A percentile compares a stretch with the other conserved stretches of the same genome.
phyloP scores from a whole-genome alignment of 108 stramenopile genomes.

The Aurantiochytrium sp. region DNA sequence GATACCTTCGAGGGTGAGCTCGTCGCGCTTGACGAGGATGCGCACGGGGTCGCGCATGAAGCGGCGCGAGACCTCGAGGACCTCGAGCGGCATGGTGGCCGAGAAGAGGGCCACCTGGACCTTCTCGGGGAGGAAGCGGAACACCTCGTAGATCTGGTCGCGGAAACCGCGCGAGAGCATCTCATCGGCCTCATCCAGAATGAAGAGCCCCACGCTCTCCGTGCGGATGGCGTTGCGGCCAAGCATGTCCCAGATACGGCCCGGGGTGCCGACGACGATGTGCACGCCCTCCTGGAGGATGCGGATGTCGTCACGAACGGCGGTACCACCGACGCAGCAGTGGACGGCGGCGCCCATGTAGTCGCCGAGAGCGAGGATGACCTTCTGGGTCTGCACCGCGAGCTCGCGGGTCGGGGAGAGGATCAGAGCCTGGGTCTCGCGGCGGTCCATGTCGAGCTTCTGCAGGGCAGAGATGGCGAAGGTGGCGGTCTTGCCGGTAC shows the following conservation, averaged over 20 bases:
- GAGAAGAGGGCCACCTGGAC: conserved; percentile 98
- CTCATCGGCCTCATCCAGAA: conserved; percentile 99
- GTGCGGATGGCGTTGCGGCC: conserved; percentile 89
- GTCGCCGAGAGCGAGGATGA: conserved; percentile 94
- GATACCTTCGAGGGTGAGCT: conserved; percentile 99
- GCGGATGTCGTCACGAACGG: conserved; percentile 98
- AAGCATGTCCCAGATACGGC: conserved; percentile 99
- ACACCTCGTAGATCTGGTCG: conserved; percentile 99
- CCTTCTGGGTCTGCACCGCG: conserved; percentile 99
- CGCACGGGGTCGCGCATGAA: conserved; percentile 99
- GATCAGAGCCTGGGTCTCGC: conserved; percentile 92
- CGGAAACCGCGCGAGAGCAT: conserved; percentile 99
- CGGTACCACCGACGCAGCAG: conserved; percentile 98
- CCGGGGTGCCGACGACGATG: conserved; percentile 97
- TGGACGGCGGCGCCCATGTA: conserved; percentile 97
- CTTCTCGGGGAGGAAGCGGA: conserved; percentile 97
- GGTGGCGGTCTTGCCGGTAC: conserved; percentile 68
- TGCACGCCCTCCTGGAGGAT: conserved; percentile 96
- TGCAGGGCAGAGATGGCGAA: conserved; percentile 95
- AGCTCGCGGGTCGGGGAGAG: conserved; percentile 98
- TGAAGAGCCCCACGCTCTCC: conserved; percentile 87
- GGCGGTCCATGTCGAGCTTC: conserved; percentile 78
- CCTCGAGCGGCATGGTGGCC: conserved; percentile 99
- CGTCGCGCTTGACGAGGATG: conserved; percentile 99
- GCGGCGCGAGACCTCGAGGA: conserved; percentile 91